Evolutionary conservation across 805 yeast genomes (phyloP), one percentile per base, ranked within the genome.

Genomic region (Candida ulmi): DNA sequence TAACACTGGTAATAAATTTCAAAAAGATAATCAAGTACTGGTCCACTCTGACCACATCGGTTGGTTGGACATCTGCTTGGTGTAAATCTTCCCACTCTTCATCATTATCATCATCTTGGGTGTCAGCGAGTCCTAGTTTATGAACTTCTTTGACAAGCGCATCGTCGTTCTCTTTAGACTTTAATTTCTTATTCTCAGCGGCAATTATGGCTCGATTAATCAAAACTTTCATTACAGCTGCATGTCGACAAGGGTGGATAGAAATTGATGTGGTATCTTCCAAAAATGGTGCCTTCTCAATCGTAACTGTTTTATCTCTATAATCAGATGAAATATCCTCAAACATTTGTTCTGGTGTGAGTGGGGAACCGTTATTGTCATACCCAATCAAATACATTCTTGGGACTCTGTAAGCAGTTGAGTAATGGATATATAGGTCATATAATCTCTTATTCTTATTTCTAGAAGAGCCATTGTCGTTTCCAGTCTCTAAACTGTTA

Each of bases 161-260:
- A 8, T 48, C 45, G 13, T 54, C 45, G 39, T 43, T 31, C 26
- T 46, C 45, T 19, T 49, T 52, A 9, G 43, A 52, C 39, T 44
- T 45, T 36, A 48, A 43, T 48, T 51, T 57, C 47, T 50, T 61
- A 27, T 50, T 55, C 36, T 54, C 57, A 41, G 68, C 66, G 11
- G 75, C 77, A n/a, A 63, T 54, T 24, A 76, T 76, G 1, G 95
- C 88, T 45, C 80, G 69, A 41, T 78, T 83, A 74, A 93, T 78
- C 45, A 93, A 67, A 33, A 88, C 83, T 52, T 78, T 80, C 99
- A 93, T 93, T 17, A 93, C 99, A 30, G 83, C 78, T 2, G 98
- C 90, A 60, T 93, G 99, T 49, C 83, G 81, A 59, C 99, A 93
- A 2, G 99, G 99, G 58, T 93, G 99, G 37, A 93, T 91, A 8